Base-by-base conservation (phyloP, 2,329 filamentous ascomycete species). In the Penicillium rolfsii region DNA sequence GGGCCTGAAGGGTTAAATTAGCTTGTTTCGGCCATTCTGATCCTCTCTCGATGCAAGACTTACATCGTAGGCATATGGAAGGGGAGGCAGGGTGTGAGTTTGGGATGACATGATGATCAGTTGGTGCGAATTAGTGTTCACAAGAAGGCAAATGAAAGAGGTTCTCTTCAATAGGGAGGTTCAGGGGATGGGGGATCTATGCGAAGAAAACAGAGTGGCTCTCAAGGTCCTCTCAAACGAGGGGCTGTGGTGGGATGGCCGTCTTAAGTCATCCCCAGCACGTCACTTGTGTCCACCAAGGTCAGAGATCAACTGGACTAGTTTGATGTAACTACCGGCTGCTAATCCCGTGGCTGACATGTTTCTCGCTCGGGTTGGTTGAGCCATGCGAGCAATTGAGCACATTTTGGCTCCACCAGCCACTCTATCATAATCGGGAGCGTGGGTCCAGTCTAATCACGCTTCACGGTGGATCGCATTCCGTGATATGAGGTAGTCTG, bases 61-160 rank as follows among this genome's bases (percentile, higher is more conserved):
- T 77, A 90, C 89, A 84, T 91, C 78, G 74, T 91, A 91, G 60
- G 83, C 84, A 72, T 91, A 91, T 16, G 88, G 88, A 9, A 91
- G 82, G 52, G 82, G 76, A 38, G 89, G 89, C 5, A 91, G 85
- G 7, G 80, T 83, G 76, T 89, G 90, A 9, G 78, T 78, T 64
- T 67, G 62, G 33, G 62, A 24, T n/a, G 70, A 56, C 69, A 73
- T 75, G 48, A 60, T 71, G 57, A 12, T 38, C 16, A 26, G 35
- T 55, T 12, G 16, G 41, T 41, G 26, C 41, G 28, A 52, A 26
- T 9, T 9, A 4, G n/a, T 22, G 5, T 35, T 46, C 12, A 28
- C 43, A 28, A 4, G n/a, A 58, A 57, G 35, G 6, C 6, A n/a
- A 35, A 30, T 8, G 11, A 11, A 33, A 46, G 19, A 22, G 19